These are phyloP conservation scores for Paecilomyces fulvus DNA, from an alignment of 2,329 filamentous ascomycete species.

Conservation along the genomic window DNA sequence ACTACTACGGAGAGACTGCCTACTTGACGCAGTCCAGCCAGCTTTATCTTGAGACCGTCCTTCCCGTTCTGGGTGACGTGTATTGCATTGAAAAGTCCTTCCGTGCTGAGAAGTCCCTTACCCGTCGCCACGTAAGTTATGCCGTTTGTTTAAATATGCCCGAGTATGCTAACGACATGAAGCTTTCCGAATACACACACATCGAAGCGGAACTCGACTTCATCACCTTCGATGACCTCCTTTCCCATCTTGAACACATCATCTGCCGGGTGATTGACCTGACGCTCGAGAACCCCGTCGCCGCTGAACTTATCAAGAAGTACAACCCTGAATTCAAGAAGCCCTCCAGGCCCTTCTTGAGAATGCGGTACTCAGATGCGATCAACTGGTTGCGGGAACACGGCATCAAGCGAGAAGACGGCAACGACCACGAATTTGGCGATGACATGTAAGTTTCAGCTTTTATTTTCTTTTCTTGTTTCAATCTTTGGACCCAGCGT, in stretches of 20 bases:
- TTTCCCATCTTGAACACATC: slow-evolving; percentile 76
- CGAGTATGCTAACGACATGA: background rate
- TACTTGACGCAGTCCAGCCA: slow-evolving; percentile 97
- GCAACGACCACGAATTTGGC: slow-evolving; percentile 79
- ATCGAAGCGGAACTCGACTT: slow-evolving; percentile 95
- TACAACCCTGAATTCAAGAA: slow-evolving; percentile 86
- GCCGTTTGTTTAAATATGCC: background rate
- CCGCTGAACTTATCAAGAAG: slow-evolving; percentile 65
- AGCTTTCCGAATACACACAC: slow-evolving; percentile 87
- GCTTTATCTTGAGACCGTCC: slow-evolving; percentile 90
- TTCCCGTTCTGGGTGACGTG: slow-evolving; percentile 85
- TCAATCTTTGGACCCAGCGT: background rate
- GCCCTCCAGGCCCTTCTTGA: slow-evolving; percentile 77
- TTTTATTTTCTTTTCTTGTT: background rate
- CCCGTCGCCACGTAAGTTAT: slow-evolving; percentile 60
- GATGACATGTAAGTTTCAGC: slow-evolving; percentile 67
- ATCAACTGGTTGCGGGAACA: slow-evolving; percentile 90
- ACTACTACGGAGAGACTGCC: slow-evolving; percentile 82
- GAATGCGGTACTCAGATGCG: slow-evolving; percentile 91
- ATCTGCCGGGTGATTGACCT: slow-evolving; percentile 79
- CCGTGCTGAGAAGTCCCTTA: slow-evolving; percentile 93
- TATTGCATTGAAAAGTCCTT: slow-evolving; percentile 99
- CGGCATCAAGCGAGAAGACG: slow-evolving; percentile 88
- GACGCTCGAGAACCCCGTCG: slow-evolving; percentile 63
- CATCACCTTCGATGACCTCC: slow-evolving; percentile 82